A percentile compares a stretch with the other conserved stretches of the same genome.
These are phyloP conservation scores for Diaporthe eres DNA, from an alignment of 2,329 filamentous ascomycete genomes.

Conservation along the genomic window DNA sequence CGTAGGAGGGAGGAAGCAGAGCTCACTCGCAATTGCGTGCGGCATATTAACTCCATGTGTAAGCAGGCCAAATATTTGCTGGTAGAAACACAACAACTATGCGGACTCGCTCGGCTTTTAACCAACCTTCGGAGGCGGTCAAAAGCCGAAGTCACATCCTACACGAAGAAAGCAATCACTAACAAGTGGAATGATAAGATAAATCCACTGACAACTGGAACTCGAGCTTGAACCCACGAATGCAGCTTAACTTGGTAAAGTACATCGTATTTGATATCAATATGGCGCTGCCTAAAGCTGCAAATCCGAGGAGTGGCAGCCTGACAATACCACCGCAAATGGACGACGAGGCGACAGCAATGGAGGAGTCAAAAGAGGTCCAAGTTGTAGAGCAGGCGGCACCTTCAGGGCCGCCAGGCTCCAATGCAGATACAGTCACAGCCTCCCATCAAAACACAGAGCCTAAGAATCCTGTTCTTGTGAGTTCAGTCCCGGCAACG, in stretches of 20 bases:
- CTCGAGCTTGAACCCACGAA: too few relatives aligned
- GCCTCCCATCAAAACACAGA: background rate
- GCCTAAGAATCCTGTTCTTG: background rate
- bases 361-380: background rate
- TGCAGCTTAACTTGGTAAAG: background rate
- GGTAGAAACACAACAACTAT: background rate
- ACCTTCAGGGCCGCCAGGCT: background rate
- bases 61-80: background rate
- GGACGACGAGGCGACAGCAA: background rate
- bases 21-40: background rate
- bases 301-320: background rate
- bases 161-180: background rate
- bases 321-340: background rate
- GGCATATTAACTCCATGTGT: background rate
- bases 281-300: background rate
- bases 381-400: background rate
- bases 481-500: background rate
- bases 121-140: background rate
- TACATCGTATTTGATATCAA: background rate
- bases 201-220: background rate
- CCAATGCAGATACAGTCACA: background rate
- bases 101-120: background rate
- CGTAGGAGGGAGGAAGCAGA: background rate
- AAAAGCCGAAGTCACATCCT: background rate
- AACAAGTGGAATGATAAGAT: background rate